Evolutionary conservation across 768 basidiomycete species (phyloP).

Genomic region (Pleurotus sapidus): DNA sequence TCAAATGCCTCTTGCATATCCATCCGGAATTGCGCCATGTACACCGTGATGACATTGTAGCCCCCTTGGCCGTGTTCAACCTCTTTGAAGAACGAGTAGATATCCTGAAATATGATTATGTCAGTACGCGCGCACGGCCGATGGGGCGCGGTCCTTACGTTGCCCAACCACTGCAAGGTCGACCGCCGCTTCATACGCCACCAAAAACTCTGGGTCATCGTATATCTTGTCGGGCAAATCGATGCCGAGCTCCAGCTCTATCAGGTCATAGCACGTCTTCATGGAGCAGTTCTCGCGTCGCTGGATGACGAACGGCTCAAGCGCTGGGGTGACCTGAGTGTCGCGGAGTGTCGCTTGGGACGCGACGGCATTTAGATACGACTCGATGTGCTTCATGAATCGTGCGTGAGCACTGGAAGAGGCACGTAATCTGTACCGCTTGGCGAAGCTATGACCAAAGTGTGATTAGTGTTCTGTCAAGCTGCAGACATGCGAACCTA

Average conservation of each 20-base stretch:
- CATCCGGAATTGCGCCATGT: neutral
- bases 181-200: neutral
- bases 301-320: neutral
- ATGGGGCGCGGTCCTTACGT: neutral
- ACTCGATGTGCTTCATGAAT: neutral
- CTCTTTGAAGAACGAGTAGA: neutral
- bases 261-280: neutral
- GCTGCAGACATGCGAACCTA: neutral
- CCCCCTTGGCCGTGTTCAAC: neutral
- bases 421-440: neutral
- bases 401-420: neutral
- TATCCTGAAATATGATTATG: neutral
- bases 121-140: neutral
- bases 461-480: neutral
- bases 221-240: neutral
- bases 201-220: neutral
- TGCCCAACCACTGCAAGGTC: neutral
- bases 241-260: neutral
- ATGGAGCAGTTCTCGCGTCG: neutral
- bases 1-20: neutral
- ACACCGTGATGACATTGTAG: neutral
- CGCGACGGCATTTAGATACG: neutral
- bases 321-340: neutral
- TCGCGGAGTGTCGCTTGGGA: neutral
- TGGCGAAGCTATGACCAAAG: neutral